These are phyloP conservation scores for Pythium dissotocum DNA, from an alignment of 352 stramenopile species.

Conservation along the genomic window DNA sequence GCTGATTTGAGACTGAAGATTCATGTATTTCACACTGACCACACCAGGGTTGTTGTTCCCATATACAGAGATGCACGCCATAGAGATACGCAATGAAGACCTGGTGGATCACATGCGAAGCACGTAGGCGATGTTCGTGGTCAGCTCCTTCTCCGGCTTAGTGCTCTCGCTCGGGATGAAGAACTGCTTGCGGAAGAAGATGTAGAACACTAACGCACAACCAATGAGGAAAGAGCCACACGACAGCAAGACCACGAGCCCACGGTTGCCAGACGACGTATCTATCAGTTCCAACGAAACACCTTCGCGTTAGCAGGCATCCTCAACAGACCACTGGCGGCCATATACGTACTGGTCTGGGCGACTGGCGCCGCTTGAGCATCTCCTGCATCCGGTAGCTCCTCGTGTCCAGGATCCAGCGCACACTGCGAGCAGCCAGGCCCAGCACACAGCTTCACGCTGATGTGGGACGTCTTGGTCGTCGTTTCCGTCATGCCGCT, in stretches of 20 bases:
- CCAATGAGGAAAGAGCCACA: conserved; percentile 51
- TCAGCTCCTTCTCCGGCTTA: conserved; percentile 58
- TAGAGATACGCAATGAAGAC: neutral
- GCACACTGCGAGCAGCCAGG: conserved; percentile 3
- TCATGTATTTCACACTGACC: neutral
- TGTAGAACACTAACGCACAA: conserved; percentile 37
- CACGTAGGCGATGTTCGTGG: conserved; percentile 55
- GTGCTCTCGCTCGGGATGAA: conserved; percentile 32
- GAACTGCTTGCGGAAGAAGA: conserved; percentile 45
- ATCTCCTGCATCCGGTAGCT: neutral
- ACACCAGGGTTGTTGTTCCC: neutral
- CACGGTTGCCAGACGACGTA: conserved; percentile 22
- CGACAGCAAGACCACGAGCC: conserved; percentile 41
- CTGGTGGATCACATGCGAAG: conserved; percentile 29
- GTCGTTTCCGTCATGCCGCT: neutral
- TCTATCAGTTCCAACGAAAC: neutral
- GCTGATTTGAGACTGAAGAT: neutral
- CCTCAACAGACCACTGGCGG: neutral
- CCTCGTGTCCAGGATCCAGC: neutral
- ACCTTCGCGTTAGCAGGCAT: neutral
- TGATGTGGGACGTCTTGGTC: neutral
- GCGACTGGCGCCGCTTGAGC: neutral
- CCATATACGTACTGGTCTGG: conserved; percentile 6
- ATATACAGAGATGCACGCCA: neutral
- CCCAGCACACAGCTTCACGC: conserved; percentile 12